phyloP scores from a whole-genome alignment of 164 flowering plant genomes.

The Berberis vulgaris region DNA sequence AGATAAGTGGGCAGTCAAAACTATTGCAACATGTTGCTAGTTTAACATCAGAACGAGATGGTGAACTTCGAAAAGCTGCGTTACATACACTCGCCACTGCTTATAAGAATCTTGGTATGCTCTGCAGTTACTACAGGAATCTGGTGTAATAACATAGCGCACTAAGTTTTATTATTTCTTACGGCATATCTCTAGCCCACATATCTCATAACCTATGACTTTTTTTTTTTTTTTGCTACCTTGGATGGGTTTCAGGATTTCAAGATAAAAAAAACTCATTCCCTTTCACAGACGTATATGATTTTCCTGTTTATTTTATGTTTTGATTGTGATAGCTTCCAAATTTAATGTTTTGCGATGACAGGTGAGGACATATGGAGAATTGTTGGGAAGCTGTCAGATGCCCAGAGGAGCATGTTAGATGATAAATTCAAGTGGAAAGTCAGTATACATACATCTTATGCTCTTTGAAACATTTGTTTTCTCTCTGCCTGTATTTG shows the following conservation, averaged over 20 bases:
- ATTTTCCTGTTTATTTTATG: not conserved
- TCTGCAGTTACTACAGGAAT: not conserved
- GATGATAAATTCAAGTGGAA: conserved; percentile 99
- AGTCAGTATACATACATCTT: conserved; percentile 31
- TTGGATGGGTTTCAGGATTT: no score
- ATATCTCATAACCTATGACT: no score
- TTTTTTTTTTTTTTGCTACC: no score
- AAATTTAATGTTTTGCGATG: not conserved
- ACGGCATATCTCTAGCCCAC: no score
- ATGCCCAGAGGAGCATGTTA: conserved; percentile 96
- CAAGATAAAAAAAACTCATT: no score
- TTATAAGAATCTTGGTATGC: conserved; percentile 89
- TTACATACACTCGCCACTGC: conserved; percentile 81
- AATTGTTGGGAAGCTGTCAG: conserved; percentile 90
- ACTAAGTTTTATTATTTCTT: no score
- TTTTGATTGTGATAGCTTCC: not conserved
- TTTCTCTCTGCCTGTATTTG: not conserved
- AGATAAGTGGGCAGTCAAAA: conserved; percentile 84
- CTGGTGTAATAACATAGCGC: not conserved
- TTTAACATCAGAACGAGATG: conserved; percentile 94
- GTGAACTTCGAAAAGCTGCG: conserved; percentile 95
- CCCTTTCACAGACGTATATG: no score
- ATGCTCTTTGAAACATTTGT: not conserved
- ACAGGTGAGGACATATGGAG: conserved; percentile 96
- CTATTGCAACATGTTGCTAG: conserved; percentile 90